Base-by-base conservation (phyloP, 768 basidiomycete genomes). In the Pseudohyphozyma bogoriensis region DNA sequence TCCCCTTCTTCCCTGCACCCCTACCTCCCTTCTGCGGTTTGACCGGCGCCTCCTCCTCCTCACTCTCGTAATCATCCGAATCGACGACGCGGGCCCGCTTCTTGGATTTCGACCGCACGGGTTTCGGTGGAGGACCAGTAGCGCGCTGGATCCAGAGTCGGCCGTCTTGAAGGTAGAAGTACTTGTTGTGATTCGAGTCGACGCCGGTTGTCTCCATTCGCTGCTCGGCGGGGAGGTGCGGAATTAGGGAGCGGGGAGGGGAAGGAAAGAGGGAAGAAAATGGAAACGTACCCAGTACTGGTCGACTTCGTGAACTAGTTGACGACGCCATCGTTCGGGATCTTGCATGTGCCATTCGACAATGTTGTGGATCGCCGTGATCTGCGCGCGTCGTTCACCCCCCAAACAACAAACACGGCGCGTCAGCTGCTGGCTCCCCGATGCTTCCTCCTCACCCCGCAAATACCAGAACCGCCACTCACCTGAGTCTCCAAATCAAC, bases 311-410 rank as follows among this genome's bases (percentile, higher is more conserved):
- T 50, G 57, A 39, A 57, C 52, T 4, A 66, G 56, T 36, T 66
- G 51, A 29, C 53, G 56, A n/a, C 65, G 58, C 61, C 63, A 66
- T 44, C 53, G 55, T 24, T 63, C 61, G 3, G 65, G 61, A 49
- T 66, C 65, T 37, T 55, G 52, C 65, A 66, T 66, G 59, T 66
- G 65, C 65, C 65, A 66, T 24, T 66, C 61, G 56, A 58, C 60
- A 18, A 66, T 59, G 39, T 66, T 63, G 65, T 66, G 60, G 47
- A 66, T 60, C 6, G 65, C 65, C 31, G 60, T 47, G 16, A 65
- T 58, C 64, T 64, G 51, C 3, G 24, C 16, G 3, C 1, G 7
- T 3, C 16, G 8, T 46, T 3, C 9, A 10, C 13, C 24, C 45
- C 29, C 28, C n/a, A n/a, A 20, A 20, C 4, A 26, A 9, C 26